These are phyloP conservation scores for Picea glauca DNA, from an alignment of 75 land plant species.

Conservation along the genomic window DNA sequence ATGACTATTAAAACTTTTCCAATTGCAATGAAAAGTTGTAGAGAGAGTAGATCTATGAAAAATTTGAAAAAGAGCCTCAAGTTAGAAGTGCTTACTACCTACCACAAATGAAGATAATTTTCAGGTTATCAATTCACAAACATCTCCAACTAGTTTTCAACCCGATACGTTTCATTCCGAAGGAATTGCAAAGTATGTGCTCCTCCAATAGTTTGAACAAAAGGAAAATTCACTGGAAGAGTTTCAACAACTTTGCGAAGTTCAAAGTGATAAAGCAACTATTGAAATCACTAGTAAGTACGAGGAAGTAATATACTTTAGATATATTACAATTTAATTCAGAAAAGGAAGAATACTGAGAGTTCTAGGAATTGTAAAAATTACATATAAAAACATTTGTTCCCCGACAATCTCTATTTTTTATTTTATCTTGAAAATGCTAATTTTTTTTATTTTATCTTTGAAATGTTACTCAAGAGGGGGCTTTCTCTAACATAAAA, in stretches of 20 bases:
- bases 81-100: background rate
- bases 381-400: too few relatives aligned
- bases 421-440: too few relatives aligned
- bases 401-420: too few relatives aligned
- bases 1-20: background rate
- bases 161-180: background rate
- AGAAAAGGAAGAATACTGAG: too few relatives aligned
- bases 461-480: too few relatives aligned
- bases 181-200: too few relatives aligned
- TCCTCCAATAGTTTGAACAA: too few relatives aligned
- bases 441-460: too few relatives aligned
- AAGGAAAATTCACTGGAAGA: slow-evolving; percentile 92
- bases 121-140: background rate
- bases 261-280: slow-evolving; percentile 97
- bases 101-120: background rate
- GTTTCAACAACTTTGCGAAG: slow-evolving; percentile 89
- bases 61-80: background rate
- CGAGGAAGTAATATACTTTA: slow-evolving; percentile 23
- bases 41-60: background rate
- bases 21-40: background rate
- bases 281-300: slow-evolving; percentile 93
- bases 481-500: too few relatives aligned
- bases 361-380: too few relatives aligned
- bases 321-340: too few relatives aligned
- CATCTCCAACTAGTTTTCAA: background rate